These are phyloP conservation scores for Eucalyptus urophylla DNA, from an alignment of 345 rosid species.

Conservation along the genomic window DNA sequence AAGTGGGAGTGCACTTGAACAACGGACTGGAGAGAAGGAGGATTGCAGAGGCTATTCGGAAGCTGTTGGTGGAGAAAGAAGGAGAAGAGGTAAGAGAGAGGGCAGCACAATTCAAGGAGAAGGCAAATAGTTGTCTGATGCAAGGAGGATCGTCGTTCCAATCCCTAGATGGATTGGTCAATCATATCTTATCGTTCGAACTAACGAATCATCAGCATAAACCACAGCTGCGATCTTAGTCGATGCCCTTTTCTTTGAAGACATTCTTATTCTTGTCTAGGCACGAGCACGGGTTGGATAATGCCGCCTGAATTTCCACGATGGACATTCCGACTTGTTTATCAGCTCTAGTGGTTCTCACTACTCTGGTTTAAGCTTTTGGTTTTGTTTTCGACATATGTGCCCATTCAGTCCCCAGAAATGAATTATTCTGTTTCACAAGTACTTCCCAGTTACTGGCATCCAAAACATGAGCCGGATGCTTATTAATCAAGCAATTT, in stretches of 20 bases:
- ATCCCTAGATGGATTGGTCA: slow-evolving; percentile 19
- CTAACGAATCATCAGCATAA: background rate
- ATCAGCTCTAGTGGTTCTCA: background rate
- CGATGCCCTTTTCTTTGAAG: background rate
- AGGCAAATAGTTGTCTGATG: slow-evolving; percentile 7
- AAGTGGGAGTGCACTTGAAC: slow-evolving; percentile 6
- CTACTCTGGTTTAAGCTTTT: background rate
- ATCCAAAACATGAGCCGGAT: background rate
- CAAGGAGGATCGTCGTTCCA: slow-evolving; percentile 28
- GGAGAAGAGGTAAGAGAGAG: slow-evolving; percentile 28
- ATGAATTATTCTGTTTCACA: background rate
- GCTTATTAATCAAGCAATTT: background rate
- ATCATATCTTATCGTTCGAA: slow-evolving; percentile 10
- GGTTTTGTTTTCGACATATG: background rate
- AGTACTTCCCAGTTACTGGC: background rate
- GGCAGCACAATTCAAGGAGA: slow-evolving; percentile 17
- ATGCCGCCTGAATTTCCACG: background rate
- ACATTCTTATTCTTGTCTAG: background rate
- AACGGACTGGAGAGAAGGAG: slow-evolving; percentile 13
- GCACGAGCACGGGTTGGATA: background rate
- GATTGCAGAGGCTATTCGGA: slow-evolving; percentile 20
- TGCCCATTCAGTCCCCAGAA: background rate
- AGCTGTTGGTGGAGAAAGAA: slow-evolving; percentile 11
- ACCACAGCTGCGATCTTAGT: background rate
- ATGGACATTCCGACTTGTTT: background rate